These are phyloP conservation scores for Citrus reticulata DNA, from an alignment of 345 rosid species.

Conservation along the genomic window DNA sequence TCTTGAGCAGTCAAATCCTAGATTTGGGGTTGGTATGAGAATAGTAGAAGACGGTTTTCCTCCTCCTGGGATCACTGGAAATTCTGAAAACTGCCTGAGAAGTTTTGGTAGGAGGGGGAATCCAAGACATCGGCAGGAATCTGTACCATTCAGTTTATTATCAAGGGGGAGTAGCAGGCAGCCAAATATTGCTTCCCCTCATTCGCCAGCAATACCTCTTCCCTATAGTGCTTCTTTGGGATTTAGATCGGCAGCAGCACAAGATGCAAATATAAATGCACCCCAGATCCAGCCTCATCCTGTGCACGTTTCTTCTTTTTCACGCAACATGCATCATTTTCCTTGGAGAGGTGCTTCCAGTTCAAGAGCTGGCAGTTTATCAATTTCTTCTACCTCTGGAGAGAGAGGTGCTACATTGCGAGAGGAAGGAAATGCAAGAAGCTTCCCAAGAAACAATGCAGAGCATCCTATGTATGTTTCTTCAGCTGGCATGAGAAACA, in stretches of 20 bases:
- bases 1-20: conserved; percentile 40
- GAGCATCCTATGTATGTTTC: conserved; percentile 56
- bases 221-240: conserved; percentile 39
- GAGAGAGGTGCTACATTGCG: conserved; percentile 42
- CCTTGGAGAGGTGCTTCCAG: conserved; percentile 50
- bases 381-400: conserved; percentile 35
- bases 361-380: conserved; percentile 45
- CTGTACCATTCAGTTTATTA: conserved; percentile 41
- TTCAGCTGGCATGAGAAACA: conserved; percentile 47
- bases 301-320: conserved; percentile 40
- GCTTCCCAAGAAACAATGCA: conserved; percentile 41
- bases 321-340: conserved; percentile 47
- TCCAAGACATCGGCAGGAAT: conserved; percentile 52
- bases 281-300: conserved; percentile 43
- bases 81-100: conserved; percentile 37
- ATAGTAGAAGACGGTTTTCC: conserved; percentile 41
- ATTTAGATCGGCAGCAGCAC: conserved; percentile 35
- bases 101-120: conserved; percentile 42
- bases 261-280: conserved; percentile 31
- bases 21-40: conserved; percentile 51
- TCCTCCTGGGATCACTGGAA: conserved; percentile 25
- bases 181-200: conserved; percentile 34
- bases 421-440: conserved; percentile 48
- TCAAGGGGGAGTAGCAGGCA: conserved; percentile 37
- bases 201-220: conserved; percentile 37